Conservation (phyloP, 2,329 filamentous ascomycete species). For the Chaetomiaceae sp. region DNA sequence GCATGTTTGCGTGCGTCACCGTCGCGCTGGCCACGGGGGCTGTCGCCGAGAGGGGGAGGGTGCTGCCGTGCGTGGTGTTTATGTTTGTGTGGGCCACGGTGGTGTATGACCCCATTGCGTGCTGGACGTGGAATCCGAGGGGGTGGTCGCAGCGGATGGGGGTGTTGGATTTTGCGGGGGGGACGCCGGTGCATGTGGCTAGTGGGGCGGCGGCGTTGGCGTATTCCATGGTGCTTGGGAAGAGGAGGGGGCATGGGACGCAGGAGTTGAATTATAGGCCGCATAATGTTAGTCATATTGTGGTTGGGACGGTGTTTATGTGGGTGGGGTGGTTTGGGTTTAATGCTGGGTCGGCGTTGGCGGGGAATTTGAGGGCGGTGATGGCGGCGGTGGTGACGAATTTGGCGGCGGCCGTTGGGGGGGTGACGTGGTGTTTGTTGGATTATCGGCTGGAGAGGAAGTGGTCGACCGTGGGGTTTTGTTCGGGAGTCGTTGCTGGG, state of each 20-base stretch:
- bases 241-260: slow-evolving; percentile 57
- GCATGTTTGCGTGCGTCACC: slow-evolving; percentile 85
- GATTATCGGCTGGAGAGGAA: slow-evolving; percentile 90
- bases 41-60: slow-evolving; percentile 55
- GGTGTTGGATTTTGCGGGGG: slow-evolving; percentile 69
- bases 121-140: slow-evolving; percentile 71
- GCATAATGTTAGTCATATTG: slow-evolving; percentile 69
- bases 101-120: slow-evolving; percentile 68
- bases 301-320: slow-evolving; percentile 63
- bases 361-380: slow-evolving; percentile 77
- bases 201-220: slow-evolving; percentile 67
- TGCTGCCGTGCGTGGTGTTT: slow-evolving; percentile 58
- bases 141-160: slow-evolving; percentile 67
- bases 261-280: slow-evolving; percentile 47
- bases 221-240: slow-evolving; percentile 68
- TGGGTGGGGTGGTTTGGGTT: slow-evolving; percentile 98
- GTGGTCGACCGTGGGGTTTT: slow-evolving; percentile 92
- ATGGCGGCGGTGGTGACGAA: slow-evolving; percentile 90
- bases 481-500: slow-evolving; percentile 80
- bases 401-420: slow-evolving; percentile 74
- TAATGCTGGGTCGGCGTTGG: slow-evolving; percentile 79
- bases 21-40: slow-evolving; percentile 56
- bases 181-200: slow-evolving; percentile 69
- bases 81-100: slow-evolving; percentile 68
- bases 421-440: slow-evolving; percentile 76